These are phyloP conservation scores for Saccharomyces hybrid DNA, from an alignment of 1,139 yeast species.

Conservation along the genomic window DNA sequence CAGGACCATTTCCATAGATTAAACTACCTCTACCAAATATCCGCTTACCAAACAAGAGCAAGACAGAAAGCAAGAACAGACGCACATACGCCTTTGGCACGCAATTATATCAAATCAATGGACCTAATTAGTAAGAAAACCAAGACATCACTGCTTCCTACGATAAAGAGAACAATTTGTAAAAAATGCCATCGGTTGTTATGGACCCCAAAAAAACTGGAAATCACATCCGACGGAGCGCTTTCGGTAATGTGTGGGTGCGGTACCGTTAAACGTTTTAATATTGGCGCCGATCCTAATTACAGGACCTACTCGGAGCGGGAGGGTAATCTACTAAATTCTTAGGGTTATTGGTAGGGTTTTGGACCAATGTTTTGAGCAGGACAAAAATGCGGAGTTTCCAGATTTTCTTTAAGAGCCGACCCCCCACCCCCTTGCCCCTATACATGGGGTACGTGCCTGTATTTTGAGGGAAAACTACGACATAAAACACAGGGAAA, in stretches of 20 bases:
- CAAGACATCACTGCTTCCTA: slow-evolving; percentile 22
- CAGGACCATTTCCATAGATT: slow-evolving; percentile 28
- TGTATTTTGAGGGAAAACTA: neutral
- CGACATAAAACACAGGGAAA: neutral
- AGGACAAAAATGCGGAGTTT: neutral
- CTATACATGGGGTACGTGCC: neutral
- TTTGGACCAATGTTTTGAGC: too few species aligned
- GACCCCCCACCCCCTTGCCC: neutral
- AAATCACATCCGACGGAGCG: neutral
- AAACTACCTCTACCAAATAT: slow-evolving; percentile 26
- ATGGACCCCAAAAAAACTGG: slow-evolving; percentile 1
- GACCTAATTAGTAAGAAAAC: slow-evolving; percentile 27
- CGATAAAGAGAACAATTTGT: slow-evolving; percentile 25
- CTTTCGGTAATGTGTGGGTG: slow-evolving; percentile 21
- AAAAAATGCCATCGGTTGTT: slow-evolving; percentile 23
- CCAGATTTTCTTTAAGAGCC: neutral
- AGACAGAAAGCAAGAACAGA: slow-evolving; percentile 4
- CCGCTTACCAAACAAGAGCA: slow-evolving; percentile 18
- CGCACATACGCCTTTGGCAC: slow-evolving; percentile 14
- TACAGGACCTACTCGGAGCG: slow-evolving; percentile 20
- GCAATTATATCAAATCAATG: slow-evolving; percentile 20
- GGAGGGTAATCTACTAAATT: slow-evolving; percentile 13
- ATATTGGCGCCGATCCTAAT: slow-evolving; percentile 20
- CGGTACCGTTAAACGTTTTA: slow-evolving; percentile 21
- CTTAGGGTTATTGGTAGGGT: neutral